A percentile compares a stretch with the other conserved stretches of the same genome.
Evolutionary conservation across 2,329 filamentous ascomycete species (phyloP).

Genomic region (Elsinoe batatas): DNA sequence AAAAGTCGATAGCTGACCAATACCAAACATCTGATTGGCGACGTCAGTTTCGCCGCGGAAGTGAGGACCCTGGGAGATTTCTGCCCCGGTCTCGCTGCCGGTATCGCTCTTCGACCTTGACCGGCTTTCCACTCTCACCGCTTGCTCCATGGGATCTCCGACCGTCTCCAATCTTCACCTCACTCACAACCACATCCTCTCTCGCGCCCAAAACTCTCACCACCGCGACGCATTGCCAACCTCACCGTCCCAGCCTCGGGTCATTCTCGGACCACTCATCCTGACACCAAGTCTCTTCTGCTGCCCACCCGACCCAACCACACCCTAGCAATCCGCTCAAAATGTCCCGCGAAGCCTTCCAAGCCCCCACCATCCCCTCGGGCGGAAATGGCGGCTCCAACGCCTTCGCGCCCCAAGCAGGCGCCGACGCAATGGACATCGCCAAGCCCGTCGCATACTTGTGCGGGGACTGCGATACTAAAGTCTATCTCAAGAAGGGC

Average conservation of each 20-base stretch:
- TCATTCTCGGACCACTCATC: neutral
- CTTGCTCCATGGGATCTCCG: neutral
- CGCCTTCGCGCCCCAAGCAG: constrained; percentile 18
- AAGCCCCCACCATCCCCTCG: constrained; percentile 52
- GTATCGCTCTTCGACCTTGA: neutral
- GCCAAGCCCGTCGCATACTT: constrained; percentile 39
- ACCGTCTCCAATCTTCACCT: neutral
- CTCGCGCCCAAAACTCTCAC: too few relatives aligned
- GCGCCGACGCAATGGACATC: constrained; percentile 35
- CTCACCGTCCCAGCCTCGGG: neutral
- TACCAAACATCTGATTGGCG: constrained; percentile 11
- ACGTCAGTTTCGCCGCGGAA: constrained; percentile 9
- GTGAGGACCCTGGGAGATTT: constrained; percentile 1
- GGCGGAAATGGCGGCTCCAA: constrained; percentile 14
- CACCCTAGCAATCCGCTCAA: constrained; percentile 5
- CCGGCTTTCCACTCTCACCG: neutral
- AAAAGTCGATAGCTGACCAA: constrained; percentile 3
- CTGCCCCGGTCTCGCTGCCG: neutral
- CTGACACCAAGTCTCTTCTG: neutral
- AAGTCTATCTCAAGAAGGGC: constrained; percentile 63
- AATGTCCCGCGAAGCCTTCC: constrained; percentile 62
- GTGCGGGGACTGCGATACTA: constrained; percentile 76
- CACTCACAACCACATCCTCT: too few relatives aligned
- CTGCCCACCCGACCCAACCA: neutral
- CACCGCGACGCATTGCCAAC: neutral